These are phyloP conservation scores for Acacia melanoxylon DNA, from an alignment of 306 rosid species.

Conservation along the genomic window DNA sequence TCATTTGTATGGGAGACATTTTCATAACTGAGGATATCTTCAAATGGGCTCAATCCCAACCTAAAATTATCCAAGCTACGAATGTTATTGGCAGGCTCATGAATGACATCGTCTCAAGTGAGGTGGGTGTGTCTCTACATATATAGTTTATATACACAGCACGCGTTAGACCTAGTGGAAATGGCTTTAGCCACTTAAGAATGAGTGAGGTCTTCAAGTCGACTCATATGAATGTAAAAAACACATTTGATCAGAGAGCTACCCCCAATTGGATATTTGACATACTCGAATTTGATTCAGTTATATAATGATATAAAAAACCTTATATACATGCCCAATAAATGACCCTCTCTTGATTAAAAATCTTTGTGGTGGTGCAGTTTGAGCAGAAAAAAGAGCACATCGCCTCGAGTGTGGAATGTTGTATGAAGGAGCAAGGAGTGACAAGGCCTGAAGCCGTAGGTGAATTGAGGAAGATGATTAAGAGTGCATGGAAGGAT, in stretches of 20 bases:
- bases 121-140: slow-evolving; percentile 7
- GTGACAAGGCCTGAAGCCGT: slow-evolving; percentile 9
- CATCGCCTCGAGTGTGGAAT: background rate
- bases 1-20: background rate
- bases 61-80: slow-evolving; percentile 31
- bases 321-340: no score
- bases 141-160: no score
- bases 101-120: slow-evolving; percentile 36
- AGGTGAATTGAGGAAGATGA: background rate
- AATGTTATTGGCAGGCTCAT: slow-evolving; percentile 27
- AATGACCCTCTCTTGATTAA: background rate
- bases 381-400: slow-evolving; percentile 13
- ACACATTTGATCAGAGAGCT: no score
- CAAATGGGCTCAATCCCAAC: background rate
- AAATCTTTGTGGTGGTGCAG: background rate
- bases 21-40: background rate
- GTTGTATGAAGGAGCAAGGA: slow-evolving; percentile 26
- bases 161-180: no score
- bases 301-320: no score
- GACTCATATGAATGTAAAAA: no score
- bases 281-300: no score
- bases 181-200: no score
- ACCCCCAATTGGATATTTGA: no score
- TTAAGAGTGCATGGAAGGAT: slow-evolving; percentile 3
- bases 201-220: no score